These are phyloP conservation scores for Austroboletus olivaceoglutinosus DNA, from an alignment of 1,284 basidiomycete genomes.

Conservation along the genomic window DNA sequence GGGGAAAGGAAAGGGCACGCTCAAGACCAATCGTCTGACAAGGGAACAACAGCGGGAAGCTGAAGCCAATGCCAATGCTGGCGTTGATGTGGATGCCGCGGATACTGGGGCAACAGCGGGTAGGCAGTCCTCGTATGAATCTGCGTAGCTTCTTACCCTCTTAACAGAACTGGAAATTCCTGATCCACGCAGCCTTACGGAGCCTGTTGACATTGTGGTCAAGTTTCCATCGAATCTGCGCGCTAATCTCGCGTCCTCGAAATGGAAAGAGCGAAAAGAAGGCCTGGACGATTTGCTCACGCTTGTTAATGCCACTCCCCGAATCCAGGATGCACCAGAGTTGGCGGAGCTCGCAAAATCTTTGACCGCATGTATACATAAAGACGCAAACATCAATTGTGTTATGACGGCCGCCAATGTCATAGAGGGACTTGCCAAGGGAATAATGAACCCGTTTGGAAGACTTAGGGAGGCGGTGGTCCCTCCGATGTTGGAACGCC, in stretches of 20 bases:
- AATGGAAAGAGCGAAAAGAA: conserved; percentile 99
- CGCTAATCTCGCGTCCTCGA: conserved; percentile 77
- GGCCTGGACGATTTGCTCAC: conserved; percentile 82
- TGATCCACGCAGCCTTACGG: conserved; percentile 83
- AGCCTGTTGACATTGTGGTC: conserved; percentile 77
- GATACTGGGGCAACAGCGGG: conserved; percentile 33
- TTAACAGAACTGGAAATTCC: conserved; percentile 47
- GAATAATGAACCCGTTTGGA: conserved; percentile 73
- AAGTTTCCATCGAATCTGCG: conserved; percentile 78
- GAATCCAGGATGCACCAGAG: conserved; percentile 77
- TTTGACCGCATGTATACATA: conserved; percentile 79
- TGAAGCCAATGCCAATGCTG: conserved; percentile 51
- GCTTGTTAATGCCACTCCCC: conserved; percentile 69
- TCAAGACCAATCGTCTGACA: conserved; percentile 81
- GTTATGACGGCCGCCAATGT: conserved; percentile 88
- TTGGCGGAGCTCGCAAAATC: conserved; percentile 73
- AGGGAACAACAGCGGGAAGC: conserved; percentile 75
- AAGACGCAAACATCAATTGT: conserved; percentile 95
- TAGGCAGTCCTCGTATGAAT: conserved; percentile 22
- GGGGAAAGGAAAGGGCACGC: conserved; percentile 76
- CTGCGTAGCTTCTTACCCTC: conserved; percentile 6
- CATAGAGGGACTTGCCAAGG: conserved; percentile 84
- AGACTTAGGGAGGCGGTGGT: conserved; percentile 76
- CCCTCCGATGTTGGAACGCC: conserved; percentile 79
- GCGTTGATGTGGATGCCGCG: conserved; percentile 37